Evolutionary conservation across 148 eudicot species (phyloP), one percentile per base, ranked within the genome.

Genomic region (Camellia sinensis): DNA sequence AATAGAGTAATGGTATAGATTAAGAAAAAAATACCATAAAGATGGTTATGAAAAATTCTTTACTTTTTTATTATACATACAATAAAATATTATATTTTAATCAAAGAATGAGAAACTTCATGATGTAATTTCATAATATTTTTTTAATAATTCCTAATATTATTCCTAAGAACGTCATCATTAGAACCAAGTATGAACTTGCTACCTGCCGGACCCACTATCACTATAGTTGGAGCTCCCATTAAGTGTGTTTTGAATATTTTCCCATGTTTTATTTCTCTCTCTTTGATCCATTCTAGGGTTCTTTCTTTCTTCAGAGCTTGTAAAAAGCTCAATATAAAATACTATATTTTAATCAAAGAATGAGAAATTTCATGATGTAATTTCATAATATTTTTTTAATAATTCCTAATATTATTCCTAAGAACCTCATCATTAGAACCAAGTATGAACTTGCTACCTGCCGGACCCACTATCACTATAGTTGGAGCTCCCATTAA

Each of bases 401-500:
- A 29, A 29, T 29, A 29, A 29, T 29, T 1, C 37, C 37, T 29
- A 29, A 29, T 29, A 29, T 29, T 29, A 29, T 29, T 29, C 37
- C 1, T 29, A 29, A 79, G 54, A 22, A 79, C 69, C 21, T 60
- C 68, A 56, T 79, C 82, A 1, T 29, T 66, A 5, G 82, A 61
- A 10, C 69, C 78, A 37, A 80, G 71, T 37, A 80, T 12, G 22
- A 80, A 80, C 44, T 73, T 80, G 78, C 73, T 80, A 9, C 71
- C 82, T 2, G 78, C 70, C 2, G 50, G 52, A 37, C 82, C 71
- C 6, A 64, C 46, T 5, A 80, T 80, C 17, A 80, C 37, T 57
- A 80, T 71, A 19, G 62, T 64, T 12, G 77, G 82, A 19, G 64
- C 5, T 48, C 82, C 82, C 72, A 73, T 18, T 4, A 80, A 19